phyloP scores from a whole-genome alignment of 2,329 filamentous ascomycete species.

The Nothophaeocryptopus gaeumannii region DNA sequence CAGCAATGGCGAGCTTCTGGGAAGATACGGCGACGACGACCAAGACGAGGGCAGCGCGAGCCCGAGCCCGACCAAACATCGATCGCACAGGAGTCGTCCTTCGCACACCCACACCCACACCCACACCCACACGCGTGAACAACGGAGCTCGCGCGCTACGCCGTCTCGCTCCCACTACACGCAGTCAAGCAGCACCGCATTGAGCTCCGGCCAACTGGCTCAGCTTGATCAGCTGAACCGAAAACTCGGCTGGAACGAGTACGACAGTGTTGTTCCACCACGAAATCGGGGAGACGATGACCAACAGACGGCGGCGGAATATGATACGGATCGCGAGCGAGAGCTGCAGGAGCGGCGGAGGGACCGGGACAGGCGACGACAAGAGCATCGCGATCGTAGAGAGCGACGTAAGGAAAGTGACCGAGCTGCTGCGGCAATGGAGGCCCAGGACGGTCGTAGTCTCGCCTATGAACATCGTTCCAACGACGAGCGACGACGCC shows the following conservation, averaged over 20 bases:
- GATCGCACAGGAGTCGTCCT: no score
- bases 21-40: conserved; percentile 17
- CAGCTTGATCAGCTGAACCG: conserved; percentile 64
- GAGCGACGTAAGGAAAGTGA: conserved; percentile 45
- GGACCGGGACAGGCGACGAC: conserved; percentile 27
- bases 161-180: conserved; percentile 19
- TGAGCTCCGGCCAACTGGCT: conserved; percentile 60
- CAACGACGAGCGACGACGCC: conserved; percentile 22
- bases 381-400: conserved; percentile 37
- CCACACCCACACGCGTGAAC: conserved; percentile 6
- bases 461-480: conserved; percentile 27
- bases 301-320: conserved; percentile 31
- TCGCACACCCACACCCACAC: not conserved
- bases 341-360: conserved; percentile 40
- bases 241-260: conserved; percentile 47
- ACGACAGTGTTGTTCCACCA: conserved; percentile 51
- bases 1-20: conserved; percentile 34
- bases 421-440: conserved; percentile 27
- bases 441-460: conserved; percentile 30
- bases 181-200: conserved; percentile 35
- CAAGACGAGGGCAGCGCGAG: conserved; percentile 7
- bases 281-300: conserved; percentile 30
- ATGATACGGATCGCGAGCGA: conserved; percentile 29
- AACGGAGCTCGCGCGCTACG: conserved; percentile 15
- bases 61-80: no score